These are phyloP conservation scores for Starmera amethionina DNA, from an alignment of 805 yeast species.

Conservation along the genomic window DNA sequence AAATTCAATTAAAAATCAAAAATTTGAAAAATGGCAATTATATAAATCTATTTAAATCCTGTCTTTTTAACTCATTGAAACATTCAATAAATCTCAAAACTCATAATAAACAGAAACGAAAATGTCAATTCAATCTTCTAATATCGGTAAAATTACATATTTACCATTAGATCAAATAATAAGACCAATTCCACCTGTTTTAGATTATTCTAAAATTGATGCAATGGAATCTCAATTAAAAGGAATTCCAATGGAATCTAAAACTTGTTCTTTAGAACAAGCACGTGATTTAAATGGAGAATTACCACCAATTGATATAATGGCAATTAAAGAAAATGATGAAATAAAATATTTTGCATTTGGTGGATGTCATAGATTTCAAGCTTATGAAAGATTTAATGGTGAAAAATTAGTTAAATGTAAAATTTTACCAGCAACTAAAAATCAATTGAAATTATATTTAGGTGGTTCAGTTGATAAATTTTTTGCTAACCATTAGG, in stretches of 20 bases:
- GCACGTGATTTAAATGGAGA: slow-evolving; percentile 38
- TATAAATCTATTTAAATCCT: background rate
- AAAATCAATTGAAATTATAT: slow-evolving; percentile 54
- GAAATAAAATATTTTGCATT: slow-evolving; percentile 64
- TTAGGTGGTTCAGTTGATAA: slow-evolving; percentile 59
- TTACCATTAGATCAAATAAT: slow-evolving; percentile 60
- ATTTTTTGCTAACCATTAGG: slow-evolving; percentile 8
- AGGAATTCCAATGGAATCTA: slow-evolving; percentile 54
- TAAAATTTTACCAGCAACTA: slow-evolving; percentile 67
- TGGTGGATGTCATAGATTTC: slow-evolving; percentile 88
- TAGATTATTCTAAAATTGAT: slow-evolving; percentile 64
- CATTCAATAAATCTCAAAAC: too few species aligned
- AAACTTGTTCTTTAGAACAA: slow-evolving; percentile 40
- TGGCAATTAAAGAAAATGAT: slow-evolving; percentile 57
- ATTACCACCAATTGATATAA: slow-evolving; percentile 75
- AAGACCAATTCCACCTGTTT: slow-evolving; percentile 80
- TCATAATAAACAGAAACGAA: background rate
- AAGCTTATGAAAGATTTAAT: slow-evolving; percentile 59
- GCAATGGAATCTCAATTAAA: slow-evolving; percentile 67
- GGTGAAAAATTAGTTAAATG: slow-evolving; percentile 50
- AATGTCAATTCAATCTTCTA: slow-evolving; percentile 66
- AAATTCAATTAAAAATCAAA: background rate
- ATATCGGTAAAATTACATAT: slow-evolving; percentile 38
- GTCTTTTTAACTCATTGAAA: too few species aligned
- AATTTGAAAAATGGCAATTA: background rate